Evolutionary conservation across 2,329 filamentous ascomycete genomes (phyloP), one percentile per base, ranked within the genome.

Genomic region (Basipetospora chlamydospora): DNA sequence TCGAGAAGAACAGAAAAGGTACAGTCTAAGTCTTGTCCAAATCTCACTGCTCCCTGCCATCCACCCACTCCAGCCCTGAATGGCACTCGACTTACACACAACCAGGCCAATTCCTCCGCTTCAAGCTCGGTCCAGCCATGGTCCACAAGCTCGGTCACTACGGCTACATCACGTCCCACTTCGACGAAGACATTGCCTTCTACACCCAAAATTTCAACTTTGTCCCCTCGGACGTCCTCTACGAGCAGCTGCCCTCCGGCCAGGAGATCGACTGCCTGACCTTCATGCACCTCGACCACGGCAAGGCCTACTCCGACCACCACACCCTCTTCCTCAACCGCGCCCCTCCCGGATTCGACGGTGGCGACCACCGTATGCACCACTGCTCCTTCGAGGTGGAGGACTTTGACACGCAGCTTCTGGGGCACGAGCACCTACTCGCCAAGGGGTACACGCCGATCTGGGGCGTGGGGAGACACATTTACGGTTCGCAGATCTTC

Each of bases 381-480:
- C 50, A 55, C 39, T 39, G 34, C 3, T 52, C 49, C 12, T 54
- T 44, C 37, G 51, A 77, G 45, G 67, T 76, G 0, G 61, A 69
- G 22, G 70, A 77, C 46, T 72, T 73, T 42, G 73, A 79, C 46
- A 67, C 65, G 1, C 73, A 78, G 56, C 54, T 61, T 13, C 50
- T 77, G 3, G 73, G 73, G 0, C 73, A 78, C 48, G 57, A 72
- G 35, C 76, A 68, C 64, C 53, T 79, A 29, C 57, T 52, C 0
- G 51, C 60, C 31, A 67, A 70, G 45, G 62, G 61, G 2, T 75
- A 68, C 43, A 61, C 60, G 41, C 57, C 53, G 17, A 63, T 71
- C 11, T 78, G 73, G 73, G 73, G 73, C 0, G 64, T 78, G 0
- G 73, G 74, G 0, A 53, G 73, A 30, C 73, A 78, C 54, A 60